These are phyloP conservation scores for Penicillium sp. DNA, from an alignment of 2,329 filamentous ascomycete genomes.

Conservation along the genomic window DNA sequence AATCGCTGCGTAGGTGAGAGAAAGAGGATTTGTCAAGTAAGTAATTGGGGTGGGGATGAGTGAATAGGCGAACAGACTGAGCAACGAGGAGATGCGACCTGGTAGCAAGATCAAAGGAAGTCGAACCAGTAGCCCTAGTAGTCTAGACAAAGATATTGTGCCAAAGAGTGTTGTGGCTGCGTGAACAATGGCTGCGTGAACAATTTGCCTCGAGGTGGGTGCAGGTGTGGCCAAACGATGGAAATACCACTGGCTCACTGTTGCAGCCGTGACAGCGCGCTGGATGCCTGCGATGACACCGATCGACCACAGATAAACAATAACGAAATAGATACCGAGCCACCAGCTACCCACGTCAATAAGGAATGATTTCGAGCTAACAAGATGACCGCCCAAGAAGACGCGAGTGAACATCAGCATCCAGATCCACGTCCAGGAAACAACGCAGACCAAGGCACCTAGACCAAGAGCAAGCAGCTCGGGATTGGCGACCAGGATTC, in stretches of 20 bases:
- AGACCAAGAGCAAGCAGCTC: slow-evolving; percentile 83
- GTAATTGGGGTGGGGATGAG: slow-evolving; percentile 82
- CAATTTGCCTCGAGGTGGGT: slow-evolving; percentile 75
- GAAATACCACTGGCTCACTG: slow-evolving; percentile 98
- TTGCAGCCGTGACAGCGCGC: slow-evolving; percentile 86
- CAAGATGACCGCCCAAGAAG: slow-evolving; percentile 87
- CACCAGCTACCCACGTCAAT: slow-evolving; percentile 91
- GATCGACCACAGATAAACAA: slow-evolving; percentile 94
- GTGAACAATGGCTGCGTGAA: slow-evolving; percentile 77
- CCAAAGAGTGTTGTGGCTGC: slow-evolving; percentile 84
- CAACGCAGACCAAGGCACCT: slow-evolving; percentile 68
- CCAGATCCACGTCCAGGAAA: slow-evolving; percentile 94
- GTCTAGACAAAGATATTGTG: slow-evolving; percentile 82
- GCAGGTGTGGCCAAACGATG: slow-evolving; percentile 80
- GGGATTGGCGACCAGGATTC: slow-evolving; percentile 80
- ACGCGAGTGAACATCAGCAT: slow-evolving; percentile 93
- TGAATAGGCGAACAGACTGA: slow-evolving; percentile 71
- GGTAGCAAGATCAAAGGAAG: slow-evolving; percentile 84
- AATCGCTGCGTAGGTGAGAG: slow-evolving; percentile 88
- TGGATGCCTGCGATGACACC: slow-evolving; percentile 85
- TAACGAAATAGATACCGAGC: slow-evolving; percentile 85
- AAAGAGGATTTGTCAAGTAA: slow-evolving; percentile 83
- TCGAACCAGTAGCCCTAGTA: slow-evolving; percentile 75
- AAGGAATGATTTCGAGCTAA: slow-evolving; percentile 63
- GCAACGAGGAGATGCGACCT: slow-evolving; percentile 64